Base-by-base conservation (phyloP, 768 basidiomycete genomes). In the Chalciporus sphaerocephalus region DNA sequence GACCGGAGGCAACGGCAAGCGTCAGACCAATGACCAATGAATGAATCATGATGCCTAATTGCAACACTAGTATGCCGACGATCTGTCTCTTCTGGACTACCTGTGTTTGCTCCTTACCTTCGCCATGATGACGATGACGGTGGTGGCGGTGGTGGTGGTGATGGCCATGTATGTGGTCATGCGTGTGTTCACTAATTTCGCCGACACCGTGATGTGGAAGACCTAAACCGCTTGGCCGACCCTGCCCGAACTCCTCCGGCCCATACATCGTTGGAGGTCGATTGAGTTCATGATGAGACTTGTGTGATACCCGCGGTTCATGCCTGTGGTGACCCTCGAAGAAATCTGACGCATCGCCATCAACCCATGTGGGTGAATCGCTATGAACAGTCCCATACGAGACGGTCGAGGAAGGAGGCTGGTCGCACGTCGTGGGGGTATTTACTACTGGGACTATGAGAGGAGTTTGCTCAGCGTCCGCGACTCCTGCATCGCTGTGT, bases 11-110 rank as follows among this genome's bases (percentile, higher is more conserved):
- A 44, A 91, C 78, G 1, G 85, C 76, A 16, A 91, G 68, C 4
- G 89, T 91, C 17, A 91, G 61, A 2, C 89, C 89, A 46, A 92
- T 87, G 24, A 91, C 78, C 37, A 92, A 60, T 2, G 89, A 85
- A 58, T 92, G 81, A 39, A 93, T 74, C 87, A 93, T 85, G 55
- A 94, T 88, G 37, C 92, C 80, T 2, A 86, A 57, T 76, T 94
- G 85, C 27, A 94, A 69, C 24, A 88, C 87, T 25, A 91, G 68
- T 44, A 89, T 83, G 3, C 87, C 83, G 39, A 92, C 75, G 34
- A 92, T 69, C 55, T 88, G 86, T 46, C 84, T 67, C 57, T 74
- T 71, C 44, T 80, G 70, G 7, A 80, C 79, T 8, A 82, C 58
- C 33, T 49, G 63, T 0, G 65, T 59, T 12, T 61, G 57, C 5